Evolutionary conservation across 2,329 filamentous ascomycete species (phyloP), one percentile per base, ranked within the genome.

Genomic region (Tolypocladium tropicale): DNA sequence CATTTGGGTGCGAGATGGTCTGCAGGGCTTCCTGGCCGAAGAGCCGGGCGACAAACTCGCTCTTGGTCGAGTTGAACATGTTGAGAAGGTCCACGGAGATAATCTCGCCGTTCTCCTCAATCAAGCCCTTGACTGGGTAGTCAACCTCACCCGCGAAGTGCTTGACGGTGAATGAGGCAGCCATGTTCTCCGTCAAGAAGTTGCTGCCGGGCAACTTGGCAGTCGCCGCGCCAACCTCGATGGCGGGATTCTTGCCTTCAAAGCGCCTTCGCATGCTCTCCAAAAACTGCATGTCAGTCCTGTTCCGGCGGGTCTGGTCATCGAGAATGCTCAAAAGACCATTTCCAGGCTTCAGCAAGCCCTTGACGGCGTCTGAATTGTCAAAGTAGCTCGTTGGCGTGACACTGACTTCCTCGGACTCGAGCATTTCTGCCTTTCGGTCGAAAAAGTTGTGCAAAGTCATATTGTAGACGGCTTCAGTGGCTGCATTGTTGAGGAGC

Each of bases 101-200:
- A 59, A 96, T 84, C 69, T 99, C 94, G 54, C 92, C 90, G 62
- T 99, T 99, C 72, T 96, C 92, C 70, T 99, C 94, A 3, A 97
- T 81, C 25, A 99, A 76, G 6, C 90, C 90, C 63, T 87, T 86
- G 58, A 95, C 82, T 2, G 90, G 86, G 67, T 99, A 99, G 59
- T 99, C 94, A 6, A 99, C 90, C 68, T 97, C 94, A 53, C 94
- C 94, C 41, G 93, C 93, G 71, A 95, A 99, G 71, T 99, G 94
- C 71, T 89, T 91, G 56, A 99, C 85, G 0, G 91, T 92, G 73
- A 99, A 99, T 11, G 82, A 82, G 6, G 90, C 87, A 0, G 88
- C 79, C 0, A 83, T 80, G 71, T 95, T 95, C 59, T 90, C 86
- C 0, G 92, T 93, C 53, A 86, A 77, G 71, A 96, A 96, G 70